Evolutionary conservation across 2,329 filamentous ascomycete species (phyloP).

Genomic region (Arthrinium puccinioides): DNA sequence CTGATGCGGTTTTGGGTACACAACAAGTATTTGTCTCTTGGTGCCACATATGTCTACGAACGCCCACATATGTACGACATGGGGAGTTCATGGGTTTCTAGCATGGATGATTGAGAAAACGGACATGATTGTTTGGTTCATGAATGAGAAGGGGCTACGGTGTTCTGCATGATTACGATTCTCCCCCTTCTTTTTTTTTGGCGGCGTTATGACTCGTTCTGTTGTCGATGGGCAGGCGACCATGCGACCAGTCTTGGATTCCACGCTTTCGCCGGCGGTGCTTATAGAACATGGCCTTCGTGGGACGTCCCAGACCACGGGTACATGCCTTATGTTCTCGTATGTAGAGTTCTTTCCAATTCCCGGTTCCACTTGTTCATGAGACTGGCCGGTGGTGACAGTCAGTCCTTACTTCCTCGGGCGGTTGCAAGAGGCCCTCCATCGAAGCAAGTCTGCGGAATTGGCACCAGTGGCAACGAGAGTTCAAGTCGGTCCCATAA

Average conservation of each 20-base stretch:
- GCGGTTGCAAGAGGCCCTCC: background rate
- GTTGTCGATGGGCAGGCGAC: conserved; percentile 2
- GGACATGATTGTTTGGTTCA: background rate
- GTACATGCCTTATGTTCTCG: conserved; percentile 1
- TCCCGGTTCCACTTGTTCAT: background rate
- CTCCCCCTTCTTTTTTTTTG: too few relatives aligned
- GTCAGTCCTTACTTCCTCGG: too few relatives aligned
- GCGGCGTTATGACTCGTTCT: too few relatives aligned
- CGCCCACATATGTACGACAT: background rate
- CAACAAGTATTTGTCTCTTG: background rate
- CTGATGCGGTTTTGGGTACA: background rate
- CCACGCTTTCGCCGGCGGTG: background rate
- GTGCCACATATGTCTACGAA: background rate
- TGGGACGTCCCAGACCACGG: background rate
- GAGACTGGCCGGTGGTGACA: too few relatives aligned
- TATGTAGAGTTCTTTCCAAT: conserved; percentile 2
- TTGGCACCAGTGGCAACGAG: background rate
- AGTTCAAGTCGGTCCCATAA: background rate
- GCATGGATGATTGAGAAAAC: background rate
- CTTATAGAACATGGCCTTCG: background rate
- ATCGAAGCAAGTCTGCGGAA: background rate
- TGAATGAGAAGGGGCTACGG: background rate
- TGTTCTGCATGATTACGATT: conserved; percentile 3
- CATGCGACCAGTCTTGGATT: conserved; percentile 2
- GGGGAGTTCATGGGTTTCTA: conserved; percentile 1